Conservation (phyloP, 768 basidiomycete species). For the Mycena floridula region DNA sequence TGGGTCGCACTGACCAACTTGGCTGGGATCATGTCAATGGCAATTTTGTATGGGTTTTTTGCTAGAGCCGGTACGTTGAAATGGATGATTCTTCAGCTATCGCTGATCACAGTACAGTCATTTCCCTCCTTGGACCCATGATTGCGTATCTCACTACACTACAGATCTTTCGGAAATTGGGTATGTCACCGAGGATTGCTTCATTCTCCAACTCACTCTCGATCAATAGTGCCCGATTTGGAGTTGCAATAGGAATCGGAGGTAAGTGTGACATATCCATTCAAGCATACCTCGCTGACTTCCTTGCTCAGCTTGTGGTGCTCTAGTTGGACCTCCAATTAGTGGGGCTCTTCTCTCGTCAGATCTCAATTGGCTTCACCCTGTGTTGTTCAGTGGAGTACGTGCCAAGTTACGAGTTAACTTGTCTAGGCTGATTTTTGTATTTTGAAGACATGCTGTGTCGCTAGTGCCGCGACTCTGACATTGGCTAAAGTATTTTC, state of each 20-base stretch:
- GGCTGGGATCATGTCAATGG: constrained; percentile 30
- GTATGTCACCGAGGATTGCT: not conserved
- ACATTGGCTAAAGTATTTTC: not conserved
- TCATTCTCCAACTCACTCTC: not conserved
- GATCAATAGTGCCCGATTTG: not conserved
- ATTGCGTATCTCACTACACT: not conserved
- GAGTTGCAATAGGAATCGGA: not conserved
- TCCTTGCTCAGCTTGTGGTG: not conserved
- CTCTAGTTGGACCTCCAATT: not conserved
- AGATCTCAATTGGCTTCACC: not conserved
- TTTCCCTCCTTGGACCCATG: not conserved
- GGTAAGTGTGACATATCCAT: too few species aligned
- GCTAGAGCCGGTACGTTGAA: constrained; percentile 29
- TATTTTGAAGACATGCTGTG: not conserved
- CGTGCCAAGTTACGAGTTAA: not conserved
- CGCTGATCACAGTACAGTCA: too few species aligned
- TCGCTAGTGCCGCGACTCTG: not conserved
- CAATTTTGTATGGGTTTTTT: constrained; percentile 38
- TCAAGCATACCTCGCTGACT: not conserved
- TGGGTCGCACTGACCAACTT: constrained; percentile 28
- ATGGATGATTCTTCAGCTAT: not conserved
- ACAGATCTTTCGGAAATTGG: not conserved
- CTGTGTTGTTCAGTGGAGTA: not conserved
- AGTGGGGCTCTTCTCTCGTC: not conserved
- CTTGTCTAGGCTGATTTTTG: not conserved